Conservation (phyloP, 1,139 yeast genomes). For the Debaryomyces robertsiae region DNA sequence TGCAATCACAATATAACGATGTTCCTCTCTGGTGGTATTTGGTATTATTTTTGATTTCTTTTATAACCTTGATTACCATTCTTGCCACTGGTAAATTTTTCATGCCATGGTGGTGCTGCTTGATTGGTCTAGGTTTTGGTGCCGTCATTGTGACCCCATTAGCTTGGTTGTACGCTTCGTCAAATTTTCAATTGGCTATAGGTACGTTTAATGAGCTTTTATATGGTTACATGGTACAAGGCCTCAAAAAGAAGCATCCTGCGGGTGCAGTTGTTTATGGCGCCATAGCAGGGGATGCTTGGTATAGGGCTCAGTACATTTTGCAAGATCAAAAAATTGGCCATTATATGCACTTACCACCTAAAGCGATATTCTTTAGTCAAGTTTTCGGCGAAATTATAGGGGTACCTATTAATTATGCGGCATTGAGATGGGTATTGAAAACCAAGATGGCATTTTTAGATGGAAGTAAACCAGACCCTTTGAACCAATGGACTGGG, state of each 20-base stretch:
- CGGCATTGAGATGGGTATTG: slow-evolving; percentile 51
- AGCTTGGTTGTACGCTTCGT: slow-evolving; percentile 52
- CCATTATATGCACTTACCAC: slow-evolving; percentile 51
- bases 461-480: slow-evolving; percentile 40
- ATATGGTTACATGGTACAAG: slow-evolving; percentile 49
- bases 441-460: slow-evolving; percentile 39
- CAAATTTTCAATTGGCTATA: slow-evolving; percentile 54
- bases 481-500: slow-evolving; percentile 57
- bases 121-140: slow-evolving; percentile 47
- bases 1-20: slow-evolving; percentile 38
- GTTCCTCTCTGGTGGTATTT: slow-evolving; percentile 49
- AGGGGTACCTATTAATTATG: slow-evolving; percentile 52
- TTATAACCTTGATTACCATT: slow-evolving; percentile 35
- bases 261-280: slow-evolving; percentile 53
- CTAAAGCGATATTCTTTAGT: slow-evolving; percentile 47
- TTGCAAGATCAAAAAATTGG: slow-evolving; percentile 52
- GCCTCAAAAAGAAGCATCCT: slow-evolving; percentile 38
- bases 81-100: slow-evolving; percentile 42
- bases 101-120: slow-evolving; percentile 53
- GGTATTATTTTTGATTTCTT: slow-evolving; percentile 35
- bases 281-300: slow-evolving; percentile 55
- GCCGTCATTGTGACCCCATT: slow-evolving; percentile 50
- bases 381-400: slow-evolving; percentile 52
- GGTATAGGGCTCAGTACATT: slow-evolving; percentile 55
- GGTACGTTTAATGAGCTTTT: slow-evolving; percentile 54